A percentile compares a stretch with the other conserved stretches of the same genome.
These are phyloP conservation scores for Purshia tridentata DNA, from an alignment of 306 rosid species.

Conservation along the genomic window DNA sequence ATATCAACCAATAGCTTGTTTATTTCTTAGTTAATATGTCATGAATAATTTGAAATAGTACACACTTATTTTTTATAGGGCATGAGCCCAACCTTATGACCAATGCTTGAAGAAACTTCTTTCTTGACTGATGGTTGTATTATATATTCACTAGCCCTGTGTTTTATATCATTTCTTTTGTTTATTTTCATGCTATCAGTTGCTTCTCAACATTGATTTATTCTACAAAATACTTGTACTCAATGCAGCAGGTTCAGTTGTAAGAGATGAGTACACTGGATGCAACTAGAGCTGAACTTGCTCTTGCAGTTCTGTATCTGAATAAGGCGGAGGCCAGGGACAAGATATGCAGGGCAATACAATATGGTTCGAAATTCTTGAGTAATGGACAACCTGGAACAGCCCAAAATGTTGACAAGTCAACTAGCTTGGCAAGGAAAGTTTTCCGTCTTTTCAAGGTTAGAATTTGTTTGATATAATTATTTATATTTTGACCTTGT, in stretches of 20 bases:
- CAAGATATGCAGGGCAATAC: constrained; percentile 98
- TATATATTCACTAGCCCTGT: background rate
- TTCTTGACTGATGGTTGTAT: background rate
- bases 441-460: constrained; percentile 98
- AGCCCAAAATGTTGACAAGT: constrained; percentile 87
- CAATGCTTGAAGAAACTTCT: background rate
- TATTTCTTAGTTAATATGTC: background rate
- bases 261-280: constrained; percentile 88
- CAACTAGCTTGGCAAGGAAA: constrained; percentile 94
- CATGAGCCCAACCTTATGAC: background rate
- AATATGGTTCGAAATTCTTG: constrained; percentile 93
- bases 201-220: background rate
- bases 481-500: background rate
- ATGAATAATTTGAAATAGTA: background rate
- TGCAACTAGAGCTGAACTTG: constrained; percentile 90
- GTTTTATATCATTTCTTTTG: background rate
- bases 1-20: background rate
- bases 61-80: background rate
- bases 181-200: background rate
- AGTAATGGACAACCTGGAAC: constrained; percentile 92
- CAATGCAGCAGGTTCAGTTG: constrained; percentile 17
- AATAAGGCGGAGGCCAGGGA: constrained; percentile 98
- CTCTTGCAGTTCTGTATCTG: constrained; percentile 76
- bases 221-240: background rate
- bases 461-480: constrained; percentile 16